Percentiles rank a stretch among this genome's conserved stretches.
These are phyloP conservation scores for Musa troglodytarum DNA, from an alignment of 176 grass and related monocot genomes.

Conservation along the genomic window DNA sequence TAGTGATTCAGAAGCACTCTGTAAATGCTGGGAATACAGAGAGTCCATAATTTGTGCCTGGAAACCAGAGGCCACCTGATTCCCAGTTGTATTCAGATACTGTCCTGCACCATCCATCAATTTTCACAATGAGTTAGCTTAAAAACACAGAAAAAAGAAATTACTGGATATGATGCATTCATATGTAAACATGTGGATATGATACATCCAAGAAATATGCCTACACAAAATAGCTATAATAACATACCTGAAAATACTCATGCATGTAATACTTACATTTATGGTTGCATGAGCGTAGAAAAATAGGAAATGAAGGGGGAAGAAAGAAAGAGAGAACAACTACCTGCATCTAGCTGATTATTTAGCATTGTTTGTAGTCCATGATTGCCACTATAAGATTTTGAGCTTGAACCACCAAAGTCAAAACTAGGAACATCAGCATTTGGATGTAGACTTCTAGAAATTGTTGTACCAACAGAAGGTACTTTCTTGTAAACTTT, in stretches of 20 bases:
- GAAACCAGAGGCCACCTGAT: slow-evolving; percentile 17
- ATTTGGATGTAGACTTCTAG: slow-evolving; percentile 42
- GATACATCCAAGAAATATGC: background rate
- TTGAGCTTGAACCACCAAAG: slow-evolving; percentile 29
- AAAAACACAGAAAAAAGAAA: background rate
- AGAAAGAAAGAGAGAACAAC: background rate
- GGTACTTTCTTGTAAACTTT: slow-evolving; percentile 41
- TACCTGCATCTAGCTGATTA: slow-evolving; percentile 4
- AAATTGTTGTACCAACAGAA: slow-evolving; percentile 30
- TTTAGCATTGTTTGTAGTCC: background rate
- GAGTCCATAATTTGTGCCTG: background rate
- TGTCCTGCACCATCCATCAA: background rate
- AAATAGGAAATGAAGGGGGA: background rate
- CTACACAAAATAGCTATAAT: too few species aligned
- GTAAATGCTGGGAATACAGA: background rate
- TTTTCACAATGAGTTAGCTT: slow-evolving; percentile 4
- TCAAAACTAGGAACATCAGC: slow-evolving; percentile 35
- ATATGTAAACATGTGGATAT: background rate
- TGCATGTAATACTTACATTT: too few species aligned
- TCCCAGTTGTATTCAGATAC: background rate
- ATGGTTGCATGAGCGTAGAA: background rate
- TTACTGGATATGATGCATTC: background rate
- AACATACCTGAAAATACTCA: too few species aligned
- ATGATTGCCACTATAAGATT: slow-evolving; percentile 20
- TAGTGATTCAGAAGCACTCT: background rate